Conservation (phyloP, 2,329 filamentous ascomycete species). For the Phyllosticta ampelicida region DNA sequence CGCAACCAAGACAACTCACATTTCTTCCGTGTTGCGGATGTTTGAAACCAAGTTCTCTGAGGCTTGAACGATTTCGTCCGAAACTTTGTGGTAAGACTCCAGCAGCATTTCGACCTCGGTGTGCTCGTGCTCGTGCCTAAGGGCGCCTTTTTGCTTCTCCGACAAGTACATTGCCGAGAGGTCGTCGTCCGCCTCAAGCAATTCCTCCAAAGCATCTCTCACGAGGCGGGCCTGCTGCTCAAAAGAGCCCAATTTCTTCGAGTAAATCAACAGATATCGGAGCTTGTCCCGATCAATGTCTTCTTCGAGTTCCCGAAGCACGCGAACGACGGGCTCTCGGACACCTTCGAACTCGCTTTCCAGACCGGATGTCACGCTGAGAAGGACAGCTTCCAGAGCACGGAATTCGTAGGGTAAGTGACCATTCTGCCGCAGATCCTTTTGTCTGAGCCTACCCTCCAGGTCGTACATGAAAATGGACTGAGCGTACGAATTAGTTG, state of each 20-base stretch:
- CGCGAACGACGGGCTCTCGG: slow-evolving; percentile 79
- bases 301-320: slow-evolving; percentile 83
- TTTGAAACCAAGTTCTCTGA: slow-evolving; percentile 86
- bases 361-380: slow-evolving; percentile 82
- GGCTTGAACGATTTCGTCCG: slow-evolving; percentile 94
- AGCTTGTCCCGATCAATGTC: slow-evolving; percentile 95
- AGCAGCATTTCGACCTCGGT: slow-evolving; percentile 95
- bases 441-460: slow-evolving; percentile 82
- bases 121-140: slow-evolving; percentile 72
- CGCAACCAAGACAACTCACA: slow-evolving; percentile 44
- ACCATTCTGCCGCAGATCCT: slow-evolving; percentile 42
- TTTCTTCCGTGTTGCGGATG: slow-evolving; percentile 96
- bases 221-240: slow-evolving; percentile 95
- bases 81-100: slow-evolving; percentile 95
- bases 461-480: slow-evolving; percentile 97
- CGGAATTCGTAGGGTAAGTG: slow-evolving; percentile 88
- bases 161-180: slow-evolving; percentile 90
- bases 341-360: slow-evolving; percentile 94
- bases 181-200: slow-evolving; percentile 94
- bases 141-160: slow-evolving; percentile 67
- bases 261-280: slow-evolving; percentile 79
- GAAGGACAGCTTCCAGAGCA: slow-evolving; percentile 86
- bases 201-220: slow-evolving; percentile 85
- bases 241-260: slow-evolving; percentile 91
- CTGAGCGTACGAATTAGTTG: slow-evolving; percentile 87